phyloP scores from a whole-genome alignment of 2,329 filamentous ascomycete genomes.

The Moelleriella libera region DNA sequence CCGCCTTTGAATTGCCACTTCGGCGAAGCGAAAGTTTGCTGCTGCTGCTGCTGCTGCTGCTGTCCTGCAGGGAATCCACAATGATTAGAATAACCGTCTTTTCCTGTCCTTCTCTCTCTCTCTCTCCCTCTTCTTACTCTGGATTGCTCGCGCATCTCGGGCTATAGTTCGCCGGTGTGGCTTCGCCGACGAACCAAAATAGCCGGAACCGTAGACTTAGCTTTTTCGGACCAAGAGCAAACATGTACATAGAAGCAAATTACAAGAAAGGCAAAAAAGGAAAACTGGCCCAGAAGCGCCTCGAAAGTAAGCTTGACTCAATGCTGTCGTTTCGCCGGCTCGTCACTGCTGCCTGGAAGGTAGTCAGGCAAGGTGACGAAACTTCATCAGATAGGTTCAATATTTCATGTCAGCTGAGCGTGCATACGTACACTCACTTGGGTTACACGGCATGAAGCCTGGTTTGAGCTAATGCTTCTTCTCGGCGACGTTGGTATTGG shows the following conservation, averaged over 20 bases:
- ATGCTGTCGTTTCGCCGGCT: not conserved
- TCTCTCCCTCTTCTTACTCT: too few species aligned
- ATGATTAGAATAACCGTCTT: not conserved
- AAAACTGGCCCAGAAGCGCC: not conserved
- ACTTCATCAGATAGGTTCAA: not conserved
- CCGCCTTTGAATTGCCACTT: not conserved
- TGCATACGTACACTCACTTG: not conserved
- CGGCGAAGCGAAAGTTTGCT: not conserved
- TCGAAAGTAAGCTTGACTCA: not conserved
- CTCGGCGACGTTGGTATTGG: not conserved
- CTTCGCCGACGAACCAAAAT: not conserved
- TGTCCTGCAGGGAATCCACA: not conserved
- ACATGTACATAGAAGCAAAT: not conserved
- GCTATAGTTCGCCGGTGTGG: not conserved
- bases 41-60: not conserved
- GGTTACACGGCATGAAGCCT: not conserved
- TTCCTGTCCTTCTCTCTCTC: too few species aligned
- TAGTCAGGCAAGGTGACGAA: not conserved
- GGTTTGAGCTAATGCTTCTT: not conserved
- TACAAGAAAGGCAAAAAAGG: not conserved
- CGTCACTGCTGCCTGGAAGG: not conserved
- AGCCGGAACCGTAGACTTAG: too few species aligned
- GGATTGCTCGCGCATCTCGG: not conserved
- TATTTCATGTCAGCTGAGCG: not conserved
- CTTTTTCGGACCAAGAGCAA: too few species aligned